Base-by-base conservation (phyloP, 495 filamentous ascomycete genomes). In the Rostrohypoxylon terebratum region DNA sequence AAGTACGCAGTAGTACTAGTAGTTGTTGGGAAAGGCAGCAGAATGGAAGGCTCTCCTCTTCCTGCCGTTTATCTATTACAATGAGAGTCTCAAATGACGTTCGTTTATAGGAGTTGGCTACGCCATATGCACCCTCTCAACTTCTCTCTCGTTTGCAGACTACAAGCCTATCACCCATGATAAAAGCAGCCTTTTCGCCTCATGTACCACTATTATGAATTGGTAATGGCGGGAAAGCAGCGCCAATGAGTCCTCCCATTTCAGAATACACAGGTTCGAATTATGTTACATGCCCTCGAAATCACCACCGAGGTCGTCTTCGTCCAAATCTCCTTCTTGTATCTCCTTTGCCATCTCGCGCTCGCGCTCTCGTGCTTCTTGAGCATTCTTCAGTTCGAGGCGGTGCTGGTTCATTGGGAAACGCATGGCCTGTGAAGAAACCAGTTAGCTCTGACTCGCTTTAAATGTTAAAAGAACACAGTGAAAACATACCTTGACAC, bases 391-490 rank as follows among this genome's bases (percentile, higher is more conserved):
- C 57, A 98, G 85, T 82, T 98, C 96, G 31, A 97, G 85, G n/a
- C 96, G 88, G 83, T 98, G 95, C 83, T 97, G 94, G 83, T 99
- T 98, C 95, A 98, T 97, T 8, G 96, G 96, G 84, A 97, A 99
- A 14, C 96, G 87, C 96, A 99, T 99, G 21, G 96, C 95, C 93
- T 97, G 67, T 20, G 18, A 28, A 40, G 38, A 36, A 55, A 75
- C 31, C 1, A 42, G 54, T 69, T 68, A 73, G 72, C n/a, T 38
- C 59, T 9, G 11, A n/a, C n/a, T 11, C 33, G 16, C 23, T 6
- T 3, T 21, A 1, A 34, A 61, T 51, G 54, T 18, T 44, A 59
- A 18, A 38, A 16, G 59, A 16, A 28, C 10, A 53, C 51, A 3
- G 23, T 28, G 59, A 40, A 63, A n/a, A 73, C 84, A 78, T 87